Evolutionary conservation across 257 asterid species (phyloP), one percentile per base, ranked within the genome.

Genomic region (Craterostigma plantagineum): DNA sequence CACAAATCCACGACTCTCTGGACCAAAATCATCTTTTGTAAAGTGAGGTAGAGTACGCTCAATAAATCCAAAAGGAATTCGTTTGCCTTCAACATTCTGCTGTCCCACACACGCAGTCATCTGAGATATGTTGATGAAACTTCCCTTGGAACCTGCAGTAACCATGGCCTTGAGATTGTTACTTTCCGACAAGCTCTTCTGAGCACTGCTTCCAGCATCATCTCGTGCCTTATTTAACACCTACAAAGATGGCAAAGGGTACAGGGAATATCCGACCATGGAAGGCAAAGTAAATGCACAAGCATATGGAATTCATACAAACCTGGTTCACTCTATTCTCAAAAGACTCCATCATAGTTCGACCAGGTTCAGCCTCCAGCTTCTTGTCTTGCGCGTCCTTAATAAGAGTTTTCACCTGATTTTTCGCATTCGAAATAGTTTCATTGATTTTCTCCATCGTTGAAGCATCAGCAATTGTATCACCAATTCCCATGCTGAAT

Each of bases 61-160:
- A 16, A 77, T 73, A 64, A 90, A 90, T 33, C 99, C 99, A 58
- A 77, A 90, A 27, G 99, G 99, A 47, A 90, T 90, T 49, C 99
- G 95, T 50, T 90, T 90, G 39, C 99, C 99, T 69, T 90, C 99
- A 61, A 90, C 99, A 62, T 90, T 90, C 66, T 90, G 99, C 62
- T 90, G 99, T 50, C 99, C 99, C 67, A 90, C 99, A 75, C 99
- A 90, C 44, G 99, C 99, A 66, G 99, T 90, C 99, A 90, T 90
- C 70, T 90, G 99, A 50, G 99, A 90, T 43, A 90, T 90, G 60
- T 90, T 90, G 48, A 90, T 90, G 60, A 90, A 90, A 79, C 99
- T 90, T 52, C 99, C 99, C 74, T 90, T 83, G 7, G 99, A 90
- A 45, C 99, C 99, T 16, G 99, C 99, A 34, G 99, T 90, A 42